A percentile compares a stretch with the other conserved stretches of the same genome.
These are phyloP conservation scores for Clitopilus passeckerianus DNA, from an alignment of 768 basidiomycete species.

Conservation along the genomic window DNA sequence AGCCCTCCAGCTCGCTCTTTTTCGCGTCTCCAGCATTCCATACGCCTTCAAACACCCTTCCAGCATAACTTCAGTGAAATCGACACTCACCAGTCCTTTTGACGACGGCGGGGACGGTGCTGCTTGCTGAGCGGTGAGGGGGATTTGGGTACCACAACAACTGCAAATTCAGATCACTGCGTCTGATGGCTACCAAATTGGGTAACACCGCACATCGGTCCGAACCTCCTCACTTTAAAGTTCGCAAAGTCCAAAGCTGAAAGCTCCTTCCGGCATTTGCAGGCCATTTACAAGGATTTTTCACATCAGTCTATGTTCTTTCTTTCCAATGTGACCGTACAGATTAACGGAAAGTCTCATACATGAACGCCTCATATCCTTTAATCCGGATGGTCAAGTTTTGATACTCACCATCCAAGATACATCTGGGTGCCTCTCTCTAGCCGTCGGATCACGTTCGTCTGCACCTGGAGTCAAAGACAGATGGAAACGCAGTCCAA, in stretches of 20 bases:
- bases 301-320: background rate
- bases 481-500: background rate
- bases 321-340: background rate
- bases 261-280: background rate
- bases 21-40: conserved; percentile 14
- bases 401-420: background rate
- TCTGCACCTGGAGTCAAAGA: background rate
- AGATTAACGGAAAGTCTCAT: background rate
- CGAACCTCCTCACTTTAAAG: background rate
- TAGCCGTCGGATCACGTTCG: background rate
- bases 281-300: background rate
- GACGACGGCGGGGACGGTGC: conserved; percentile 42
- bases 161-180: conserved; percentile 13
- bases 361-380: background rate
- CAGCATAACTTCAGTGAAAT: conserved; percentile 23
- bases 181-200: background rate
- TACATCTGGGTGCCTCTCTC: background rate
- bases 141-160: conserved; percentile 27
- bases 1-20: conserved; percentile 17
- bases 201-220: background rate
- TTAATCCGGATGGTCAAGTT: background rate
- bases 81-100: conserved; percentile 65
- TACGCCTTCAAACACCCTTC: conserved; percentile 17
- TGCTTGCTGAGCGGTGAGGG: conserved; percentile 23
- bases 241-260: background rate